phyloP scores from a whole-genome alignment of 2,329 filamentous ascomycete species.

The Claviceps maximensis region DNA sequence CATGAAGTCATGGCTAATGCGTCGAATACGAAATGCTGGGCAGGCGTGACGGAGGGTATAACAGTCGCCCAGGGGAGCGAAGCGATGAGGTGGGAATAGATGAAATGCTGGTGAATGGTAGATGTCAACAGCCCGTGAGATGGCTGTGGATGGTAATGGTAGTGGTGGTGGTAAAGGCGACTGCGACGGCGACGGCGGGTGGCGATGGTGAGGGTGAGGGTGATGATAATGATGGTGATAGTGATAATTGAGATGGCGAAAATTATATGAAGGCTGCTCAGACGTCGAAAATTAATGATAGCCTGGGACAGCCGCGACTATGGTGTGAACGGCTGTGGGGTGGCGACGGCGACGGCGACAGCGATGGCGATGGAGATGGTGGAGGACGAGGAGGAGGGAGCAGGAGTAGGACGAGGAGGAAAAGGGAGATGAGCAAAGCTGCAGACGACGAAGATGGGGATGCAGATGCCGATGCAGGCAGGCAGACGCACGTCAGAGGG shows the following conservation, averaged over 20 bases:
- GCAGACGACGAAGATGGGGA: background rate
- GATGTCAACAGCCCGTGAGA: background rate
- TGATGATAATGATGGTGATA: background rate
- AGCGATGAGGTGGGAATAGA: background rate
- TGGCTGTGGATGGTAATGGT: background rate
- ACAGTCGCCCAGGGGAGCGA: background rate
- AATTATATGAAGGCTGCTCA: background rate
- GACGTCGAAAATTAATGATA: background rate
- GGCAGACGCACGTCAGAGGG: background rate
- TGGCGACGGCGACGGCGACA: background rate
- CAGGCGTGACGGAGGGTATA: background rate
- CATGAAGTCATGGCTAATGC: constrained; percentile 5
- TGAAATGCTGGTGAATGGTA: background rate
- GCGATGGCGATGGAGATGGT: background rate
- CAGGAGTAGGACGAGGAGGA: background rate
- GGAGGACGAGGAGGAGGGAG: background rate
- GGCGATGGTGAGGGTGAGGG: background rate
- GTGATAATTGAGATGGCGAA: background rate
- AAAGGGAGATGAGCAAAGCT: background rate
- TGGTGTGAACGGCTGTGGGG: background rate
- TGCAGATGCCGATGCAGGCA: background rate
- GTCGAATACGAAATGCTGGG: background rate
- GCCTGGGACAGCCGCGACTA: background rate
- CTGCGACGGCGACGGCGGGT: background rate
- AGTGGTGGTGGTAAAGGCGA: background rate